Evolutionary conservation across 1,284 basidiomycete genomes (phyloP).

Genomic region (Tremellales sp.): DNA sequence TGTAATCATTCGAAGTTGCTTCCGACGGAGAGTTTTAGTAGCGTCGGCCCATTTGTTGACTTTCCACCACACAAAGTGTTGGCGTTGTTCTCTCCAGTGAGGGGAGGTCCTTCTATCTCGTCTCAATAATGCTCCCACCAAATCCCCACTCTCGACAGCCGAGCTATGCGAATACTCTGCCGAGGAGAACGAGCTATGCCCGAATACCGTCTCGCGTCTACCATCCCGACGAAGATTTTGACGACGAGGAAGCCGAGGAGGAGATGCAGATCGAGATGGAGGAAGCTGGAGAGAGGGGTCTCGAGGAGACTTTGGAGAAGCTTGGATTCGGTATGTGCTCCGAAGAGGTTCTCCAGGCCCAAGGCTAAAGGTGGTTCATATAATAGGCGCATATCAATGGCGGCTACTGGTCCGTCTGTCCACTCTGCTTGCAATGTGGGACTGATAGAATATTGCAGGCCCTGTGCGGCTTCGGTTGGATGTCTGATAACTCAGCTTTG

Average conservation of each 20-base stretch:
- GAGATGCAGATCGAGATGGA: constrained; percentile 40
- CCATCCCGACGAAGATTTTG: constrained; percentile 6
- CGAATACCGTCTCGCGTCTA: too few species aligned
- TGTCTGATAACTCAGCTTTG: constrained; percentile 49
- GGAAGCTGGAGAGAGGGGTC: constrained; percentile 72
- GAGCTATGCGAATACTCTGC: constrained; percentile 24
- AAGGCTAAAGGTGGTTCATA: constrained; percentile 5
- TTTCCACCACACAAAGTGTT: too few species aligned
- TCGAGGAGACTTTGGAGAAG: constrained; percentile 80
- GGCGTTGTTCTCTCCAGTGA: too few species aligned
- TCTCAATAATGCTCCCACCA: constrained; percentile 26
- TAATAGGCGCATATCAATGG: constrained; percentile 70
- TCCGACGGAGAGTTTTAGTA: too few species aligned
- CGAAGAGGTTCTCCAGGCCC: constrained; percentile 8
- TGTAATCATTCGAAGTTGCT: too few species aligned
- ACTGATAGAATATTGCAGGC: constrained; percentile 21
- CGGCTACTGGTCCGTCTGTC: constrained; percentile 57
- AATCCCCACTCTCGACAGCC: constrained; percentile 27
- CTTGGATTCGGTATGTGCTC: constrained; percentile 73
- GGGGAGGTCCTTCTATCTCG: too few species aligned
- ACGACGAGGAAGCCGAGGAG: constrained; percentile 49
- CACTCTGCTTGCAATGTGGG: background rate
- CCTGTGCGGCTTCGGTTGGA: constrained; percentile 77
- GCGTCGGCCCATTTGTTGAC: too few species aligned
- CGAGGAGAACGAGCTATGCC: constrained; percentile 5